Evolutionary conservation across 768 basidiomycete genomes (phyloP), one percentile per base, ranked within the genome.

Genomic region (Kwoniella heveanensis): DNA sequence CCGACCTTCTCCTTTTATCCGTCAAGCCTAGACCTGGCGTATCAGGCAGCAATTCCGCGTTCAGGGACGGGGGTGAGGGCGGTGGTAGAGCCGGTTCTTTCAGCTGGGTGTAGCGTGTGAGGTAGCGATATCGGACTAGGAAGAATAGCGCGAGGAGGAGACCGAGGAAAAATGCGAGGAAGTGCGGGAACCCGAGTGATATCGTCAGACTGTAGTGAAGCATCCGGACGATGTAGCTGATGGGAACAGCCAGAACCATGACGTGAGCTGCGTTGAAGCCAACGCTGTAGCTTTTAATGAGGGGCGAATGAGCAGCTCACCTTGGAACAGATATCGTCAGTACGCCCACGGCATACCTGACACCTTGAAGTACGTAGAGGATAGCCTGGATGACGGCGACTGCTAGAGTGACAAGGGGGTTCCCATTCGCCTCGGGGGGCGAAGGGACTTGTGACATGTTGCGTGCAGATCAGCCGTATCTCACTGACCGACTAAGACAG

Each of bases 141-240:
- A 93, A 90, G 78, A 90, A 90, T 21, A 91, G 76, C 7, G 84
- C 88, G 51, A 89, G 83, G 1, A 85, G 83, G 2, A 87, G 87
- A 19, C 87, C 82, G 15, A 83, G 81, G 68, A 92, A 90, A 10
- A 95, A 84, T 65, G 89, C 83, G 6, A 89, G 88, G 68, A 97
- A 88, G 47, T 89, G 90, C 85, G 91, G 92, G 80, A 96, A 96
- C 70, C 91, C 91, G 50, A 98, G 85, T 87, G 94, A 77, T 30
- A 78, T 76, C 46, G 79, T 81, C 50, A 80, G 57, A 10, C 77
- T 74, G 67, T 77, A 80, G 24, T 73, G 73, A 7, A 81, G 73
- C 49, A 76, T 74, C 29, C 76, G 61, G n/a, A 79, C 75, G 15
- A 79, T 65, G 29, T 68, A 67, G 22, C 77, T 78, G 64, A n/a